phyloP scores from a whole-genome alignment of 2,329 filamentous ascomycete species.

The Cladosporium oxysporum region DNA sequence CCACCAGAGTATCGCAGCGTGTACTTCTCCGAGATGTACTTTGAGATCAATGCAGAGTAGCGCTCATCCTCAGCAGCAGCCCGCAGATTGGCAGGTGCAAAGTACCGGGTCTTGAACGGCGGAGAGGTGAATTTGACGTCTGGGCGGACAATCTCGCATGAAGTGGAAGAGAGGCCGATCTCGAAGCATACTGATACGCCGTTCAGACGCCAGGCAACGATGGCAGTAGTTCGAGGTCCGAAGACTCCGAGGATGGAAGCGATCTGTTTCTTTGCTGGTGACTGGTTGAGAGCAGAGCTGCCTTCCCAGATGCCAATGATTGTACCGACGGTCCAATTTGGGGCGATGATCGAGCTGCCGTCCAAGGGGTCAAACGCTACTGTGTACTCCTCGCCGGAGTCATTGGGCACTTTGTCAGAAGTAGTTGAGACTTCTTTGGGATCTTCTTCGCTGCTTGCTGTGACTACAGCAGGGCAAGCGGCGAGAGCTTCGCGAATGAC shows the following conservation, averaged over 20 bases:
- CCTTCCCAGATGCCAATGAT: slow-evolving; percentile 60
- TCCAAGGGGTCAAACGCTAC: slow-evolving; percentile 66
- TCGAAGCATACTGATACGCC: slow-evolving; percentile 52
- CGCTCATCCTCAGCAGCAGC: slow-evolving; percentile 53
- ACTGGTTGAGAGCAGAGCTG: slow-evolving; percentile 29
- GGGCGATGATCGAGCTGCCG: slow-evolving; percentile 58
- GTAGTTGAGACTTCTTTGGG: slow-evolving; percentile 36
- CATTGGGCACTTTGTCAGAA: slow-evolving; percentile 44
- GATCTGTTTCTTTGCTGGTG: slow-evolving; percentile 32
- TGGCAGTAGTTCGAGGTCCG: slow-evolving; percentile 44
- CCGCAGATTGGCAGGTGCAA: slow-evolving; percentile 64
- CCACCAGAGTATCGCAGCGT: slow-evolving; percentile 63
- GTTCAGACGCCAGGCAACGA: slow-evolving; percentile 54
- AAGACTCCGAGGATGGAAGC: slow-evolving; percentile 39
- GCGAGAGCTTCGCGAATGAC: slow-evolving; percentile 50
- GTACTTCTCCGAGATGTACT: slow-evolving; percentile 56
- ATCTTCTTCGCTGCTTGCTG: slow-evolving; percentile 63
- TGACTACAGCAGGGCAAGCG: slow-evolving; percentile 48
- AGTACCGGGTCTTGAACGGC: slow-evolving; percentile 57
- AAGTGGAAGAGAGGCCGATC: slow-evolving; percentile 42
- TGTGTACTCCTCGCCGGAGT: slow-evolving; percentile 52
- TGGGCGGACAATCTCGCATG: slow-evolving; percentile 46
- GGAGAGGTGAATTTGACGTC: slow-evolving; percentile 42
- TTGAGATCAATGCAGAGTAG: slow-evolving; percentile 54
- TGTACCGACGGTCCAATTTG: slow-evolving; percentile 49